Base-by-base conservation (phyloP, 75 land plant species). In the Gnetum montanum region DNA sequence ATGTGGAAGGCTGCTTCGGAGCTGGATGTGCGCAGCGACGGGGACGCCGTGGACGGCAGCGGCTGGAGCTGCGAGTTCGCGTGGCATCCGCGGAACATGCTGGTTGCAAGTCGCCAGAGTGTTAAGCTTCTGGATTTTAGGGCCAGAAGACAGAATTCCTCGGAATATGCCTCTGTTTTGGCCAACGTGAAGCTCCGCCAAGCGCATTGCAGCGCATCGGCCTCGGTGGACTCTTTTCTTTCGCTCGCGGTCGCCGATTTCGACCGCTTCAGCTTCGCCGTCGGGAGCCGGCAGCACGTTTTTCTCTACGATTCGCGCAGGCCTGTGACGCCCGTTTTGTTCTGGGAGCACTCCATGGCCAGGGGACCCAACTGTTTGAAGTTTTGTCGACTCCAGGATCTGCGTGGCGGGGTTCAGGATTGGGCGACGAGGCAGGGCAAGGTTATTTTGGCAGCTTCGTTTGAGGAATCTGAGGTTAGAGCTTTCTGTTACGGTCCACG, bases 31-130 rank as follows among this genome's bases (percentile, higher is more conserved):
- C 16, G 51, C 20, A 45, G 8, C 7, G 33, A 0, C 18, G 34
- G 20, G 8, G 55, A 52, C 6, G 16, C 13, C 1, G 20, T 31
- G 33, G 33, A 31, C 24, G n/a, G n/a, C n/a, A 58, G 37, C 3
- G 81, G 89, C 89, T 67, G 86, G 70, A 48, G 73, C 20, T 76
- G 80, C 65, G 89, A 82, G 40, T 84, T 68, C 65, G 68, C 79
- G 51, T 84, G 80, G 78, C 82, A 91, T 67, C 94, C 88, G 6
- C 70, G 82, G 55, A 64, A 63, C 29, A 54, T 92, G 28, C 49
- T 88, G 27, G 76, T 84, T 62, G 83, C 81, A 6, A 59, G 75
- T 24, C 43, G 62, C 0, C 65, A 50, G 46, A 79, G 61, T 6
- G 71, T 92, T 34, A 60, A 67, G 34, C 54, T 74, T 46, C 52